Base-by-base conservation (phyloP, 139 green algal species). In the Mychonastes homosphaera region DNA sequence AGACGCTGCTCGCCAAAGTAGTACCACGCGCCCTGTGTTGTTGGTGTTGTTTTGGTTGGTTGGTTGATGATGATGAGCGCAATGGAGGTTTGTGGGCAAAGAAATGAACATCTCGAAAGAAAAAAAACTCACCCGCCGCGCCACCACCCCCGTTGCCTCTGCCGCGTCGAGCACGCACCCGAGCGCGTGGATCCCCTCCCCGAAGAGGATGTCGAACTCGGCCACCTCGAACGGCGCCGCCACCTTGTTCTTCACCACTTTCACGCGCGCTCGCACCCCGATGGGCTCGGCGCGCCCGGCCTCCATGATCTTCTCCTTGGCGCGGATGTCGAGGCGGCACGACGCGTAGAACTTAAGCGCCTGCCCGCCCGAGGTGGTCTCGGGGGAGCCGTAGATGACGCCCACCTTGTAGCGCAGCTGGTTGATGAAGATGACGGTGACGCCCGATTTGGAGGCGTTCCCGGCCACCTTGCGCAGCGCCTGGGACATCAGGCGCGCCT, bases 161-260 rank as follows among this genome's bases (percentile, higher is more conserved):
- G 82, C 90, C 8, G 75, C 84, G 47, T 97, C 90, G 36, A 96
- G 57, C 50, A 92, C 16, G 39, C 68, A 82, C 9, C 77, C 82
- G 30, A 79, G 49, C 28, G 53, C 55, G 60, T 79, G 81, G 67
- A 96, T 88, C 59, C 89, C 89, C 10, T 63, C 49, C 18, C 76
- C 80, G 70, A 86, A 96, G 45, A 90, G 65, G 58, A 97, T 89
- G 71, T 97, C 90, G 62, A 97, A 91, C 61, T 91, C 75, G 9
- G 80, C 85, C 23, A 54, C 15, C 36, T 45, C 53, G 26, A 51
- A 55, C 7, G 32, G 43, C 13, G 52, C 28, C 28, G 56, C 34
- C 29, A 58, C 71, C 72, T 97, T 97, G 85, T 97, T 97, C 79
- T 97, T 97, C 2, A 84, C 84, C 19, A 94, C 77, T 63, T 85